Evolutionary conservation across 352 stramenopile species (phyloP).

Genomic region (Phytopythium oedochilum): DNA sequence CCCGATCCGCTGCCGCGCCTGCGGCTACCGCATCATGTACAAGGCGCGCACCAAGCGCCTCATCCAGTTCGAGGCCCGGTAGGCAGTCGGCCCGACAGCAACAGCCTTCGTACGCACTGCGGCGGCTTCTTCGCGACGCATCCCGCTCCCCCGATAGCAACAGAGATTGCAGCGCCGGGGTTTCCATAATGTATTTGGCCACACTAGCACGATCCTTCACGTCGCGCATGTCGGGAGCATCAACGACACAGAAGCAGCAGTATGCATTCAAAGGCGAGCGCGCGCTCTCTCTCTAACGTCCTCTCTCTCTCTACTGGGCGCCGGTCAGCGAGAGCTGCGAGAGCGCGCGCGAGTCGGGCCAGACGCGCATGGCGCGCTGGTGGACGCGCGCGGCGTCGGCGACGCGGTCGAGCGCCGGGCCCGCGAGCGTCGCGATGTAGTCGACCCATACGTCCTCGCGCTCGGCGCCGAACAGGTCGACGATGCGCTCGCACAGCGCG

Average conservation of each 20-base stretch:
- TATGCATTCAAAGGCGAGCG: too few relatives aligned
- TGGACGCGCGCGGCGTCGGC: slow-evolving; percentile 64
- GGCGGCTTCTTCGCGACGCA: too few relatives aligned
- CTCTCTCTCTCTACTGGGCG: background rate
- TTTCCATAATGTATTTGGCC: too few relatives aligned
- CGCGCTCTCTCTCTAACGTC: background rate
- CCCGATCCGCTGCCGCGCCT: slow-evolving; percentile 94
- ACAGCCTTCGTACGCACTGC: slow-evolving; percentile 1
- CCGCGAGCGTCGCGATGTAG: slow-evolving; percentile 48
- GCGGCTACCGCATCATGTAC: slow-evolving; percentile 98
- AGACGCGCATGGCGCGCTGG: slow-evolving; percentile 60
- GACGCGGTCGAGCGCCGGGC: slow-evolving; percentile 31
- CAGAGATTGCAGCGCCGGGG: too few relatives aligned
- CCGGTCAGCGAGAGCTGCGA: slow-evolving; percentile 38
- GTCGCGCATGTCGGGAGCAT: too few relatives aligned
- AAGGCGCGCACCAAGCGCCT: slow-evolving; percentile 96
- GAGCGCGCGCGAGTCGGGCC: slow-evolving; percentile 51
- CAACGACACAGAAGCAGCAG: too few relatives aligned
- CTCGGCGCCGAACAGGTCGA: slow-evolving; percentile 64
- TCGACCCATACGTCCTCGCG: slow-evolving; percentile 66
- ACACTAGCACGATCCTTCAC: too few relatives aligned
- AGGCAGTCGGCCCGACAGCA: slow-evolving; percentile 20
- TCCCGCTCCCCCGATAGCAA: too few relatives aligned
- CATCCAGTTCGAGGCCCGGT: slow-evolving; percentile 90
- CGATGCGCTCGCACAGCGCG: slow-evolving; percentile 75